These are phyloP conservation scores for Tolypocladium album DNA, from an alignment of 2,329 filamentous ascomycete species.

Conservation along the genomic window DNA sequence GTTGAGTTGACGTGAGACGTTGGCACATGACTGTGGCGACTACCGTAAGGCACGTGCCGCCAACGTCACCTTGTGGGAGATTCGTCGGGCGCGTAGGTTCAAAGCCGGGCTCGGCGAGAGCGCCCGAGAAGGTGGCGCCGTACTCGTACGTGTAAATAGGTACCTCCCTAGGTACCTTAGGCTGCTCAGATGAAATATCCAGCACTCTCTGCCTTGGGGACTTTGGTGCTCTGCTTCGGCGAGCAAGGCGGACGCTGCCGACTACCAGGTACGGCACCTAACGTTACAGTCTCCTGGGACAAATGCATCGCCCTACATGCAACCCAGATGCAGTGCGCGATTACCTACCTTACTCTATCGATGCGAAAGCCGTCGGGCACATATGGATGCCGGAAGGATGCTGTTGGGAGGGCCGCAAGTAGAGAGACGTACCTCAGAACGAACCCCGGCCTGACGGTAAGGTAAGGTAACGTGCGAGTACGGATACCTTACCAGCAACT, in stretches of 20 bases:
- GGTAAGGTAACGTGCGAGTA: too few relatives aligned
- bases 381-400: background rate
- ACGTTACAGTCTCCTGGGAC: background rate
- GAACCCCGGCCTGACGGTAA: background rate
- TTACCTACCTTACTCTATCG: too few relatives aligned
- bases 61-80: background rate
- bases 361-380: background rate
- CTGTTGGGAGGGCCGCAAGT: background rate
- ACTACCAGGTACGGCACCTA: background rate
- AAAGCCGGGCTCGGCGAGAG: background rate
- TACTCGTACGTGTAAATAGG: too few relatives aligned
- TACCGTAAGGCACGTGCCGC: background rate
- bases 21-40: background rate
- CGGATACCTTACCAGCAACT: too few relatives aligned
- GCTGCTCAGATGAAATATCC: background rate
- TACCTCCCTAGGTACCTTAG: background rate
- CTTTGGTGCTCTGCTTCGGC: background rate
- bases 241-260: background rate
- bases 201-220: background rate
- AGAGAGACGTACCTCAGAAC: too few relatives aligned
- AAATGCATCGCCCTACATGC: background rate
- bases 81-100: background rate
- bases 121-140: background rate
- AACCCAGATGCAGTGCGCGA: background rate
- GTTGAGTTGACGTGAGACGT: background rate